Conservation (phyloP, 2,329 filamentous ascomycete genomes). For the Daldinia sp. region DNA sequence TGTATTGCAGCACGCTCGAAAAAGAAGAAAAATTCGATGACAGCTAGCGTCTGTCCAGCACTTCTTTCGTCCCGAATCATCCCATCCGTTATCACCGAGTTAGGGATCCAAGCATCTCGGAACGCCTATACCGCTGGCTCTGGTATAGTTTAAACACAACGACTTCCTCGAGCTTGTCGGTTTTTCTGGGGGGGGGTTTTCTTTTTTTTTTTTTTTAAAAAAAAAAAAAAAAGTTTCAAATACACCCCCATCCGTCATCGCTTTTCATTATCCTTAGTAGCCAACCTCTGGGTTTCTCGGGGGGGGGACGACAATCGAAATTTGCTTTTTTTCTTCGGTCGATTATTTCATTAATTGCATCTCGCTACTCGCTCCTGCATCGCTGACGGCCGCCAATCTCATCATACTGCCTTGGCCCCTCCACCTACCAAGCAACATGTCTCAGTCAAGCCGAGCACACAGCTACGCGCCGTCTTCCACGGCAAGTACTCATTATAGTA, state of each 20-base stretch:
- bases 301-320: neutral
- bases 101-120: neutral
- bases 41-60: neutral
- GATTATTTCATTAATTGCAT: neutral
- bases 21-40: constrained; percentile 9
- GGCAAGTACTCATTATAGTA: constrained; percentile 1
- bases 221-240: constrained; percentile 2
- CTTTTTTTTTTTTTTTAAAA: too few species aligned
- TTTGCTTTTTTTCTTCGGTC: neutral
- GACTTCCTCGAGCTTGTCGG: neutral
- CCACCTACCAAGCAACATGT: constrained; percentile 7
- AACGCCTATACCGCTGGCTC: neutral
- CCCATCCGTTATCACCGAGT: neutral
- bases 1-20: constrained; percentile 12
- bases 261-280: constrained; percentile 10
- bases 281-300: neutral
- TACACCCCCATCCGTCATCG: neutral
- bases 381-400: neutral
- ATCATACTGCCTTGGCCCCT: neutral
- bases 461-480: neutral
- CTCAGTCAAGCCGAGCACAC: neutral
- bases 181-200: too few species aligned
- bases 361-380: constrained; percentile 1
- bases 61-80: neutral
- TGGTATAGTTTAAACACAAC: neutral